Evolutionary conservation across 345 rosid genomes (phyloP).

Genomic region (Angophora floribunda): DNA sequence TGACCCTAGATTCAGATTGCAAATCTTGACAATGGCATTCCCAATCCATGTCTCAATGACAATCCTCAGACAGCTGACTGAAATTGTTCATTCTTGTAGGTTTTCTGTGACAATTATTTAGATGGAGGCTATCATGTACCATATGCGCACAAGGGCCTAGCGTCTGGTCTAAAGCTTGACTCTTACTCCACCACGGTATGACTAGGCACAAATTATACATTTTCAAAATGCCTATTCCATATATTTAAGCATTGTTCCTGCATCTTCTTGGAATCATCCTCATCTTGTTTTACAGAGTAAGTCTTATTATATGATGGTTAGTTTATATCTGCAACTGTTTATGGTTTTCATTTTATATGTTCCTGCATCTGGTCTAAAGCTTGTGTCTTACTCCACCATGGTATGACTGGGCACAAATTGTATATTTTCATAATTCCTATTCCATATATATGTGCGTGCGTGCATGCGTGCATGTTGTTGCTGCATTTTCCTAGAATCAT

Average conservation of each 20-base stretch:
- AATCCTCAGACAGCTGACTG: background rate
- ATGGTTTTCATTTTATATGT: background rate
- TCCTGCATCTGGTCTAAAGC: constrained; percentile 56
- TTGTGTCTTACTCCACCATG: constrained; percentile 67
- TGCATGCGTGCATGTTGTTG: background rate
- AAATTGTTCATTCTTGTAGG: constrained; percentile 26
- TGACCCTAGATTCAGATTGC: background rate
- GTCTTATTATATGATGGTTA: background rate
- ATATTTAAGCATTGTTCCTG: background rate
- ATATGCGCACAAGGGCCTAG: constrained; percentile 80
- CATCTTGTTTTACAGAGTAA: background rate
- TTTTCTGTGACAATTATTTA: constrained; percentile 93
- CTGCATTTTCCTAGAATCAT: background rate
- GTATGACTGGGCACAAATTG: constrained; percentile 24
- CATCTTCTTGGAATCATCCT: background rate
- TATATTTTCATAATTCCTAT: background rate
- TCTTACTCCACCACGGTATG: constrained; percentile 74
- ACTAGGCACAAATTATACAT: background rate
- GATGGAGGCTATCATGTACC: constrained; percentile 99
- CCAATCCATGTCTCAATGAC: background rate
- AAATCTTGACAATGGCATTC: background rate
- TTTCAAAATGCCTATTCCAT: background rate
- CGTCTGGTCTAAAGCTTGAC: constrained; percentile 67
- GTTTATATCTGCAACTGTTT: background rate
- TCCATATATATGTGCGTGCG: background rate